Evolutionary conservation across 2,329 filamentous ascomycete species (phyloP).

Genomic region (Pyrenophora teres): DNA sequence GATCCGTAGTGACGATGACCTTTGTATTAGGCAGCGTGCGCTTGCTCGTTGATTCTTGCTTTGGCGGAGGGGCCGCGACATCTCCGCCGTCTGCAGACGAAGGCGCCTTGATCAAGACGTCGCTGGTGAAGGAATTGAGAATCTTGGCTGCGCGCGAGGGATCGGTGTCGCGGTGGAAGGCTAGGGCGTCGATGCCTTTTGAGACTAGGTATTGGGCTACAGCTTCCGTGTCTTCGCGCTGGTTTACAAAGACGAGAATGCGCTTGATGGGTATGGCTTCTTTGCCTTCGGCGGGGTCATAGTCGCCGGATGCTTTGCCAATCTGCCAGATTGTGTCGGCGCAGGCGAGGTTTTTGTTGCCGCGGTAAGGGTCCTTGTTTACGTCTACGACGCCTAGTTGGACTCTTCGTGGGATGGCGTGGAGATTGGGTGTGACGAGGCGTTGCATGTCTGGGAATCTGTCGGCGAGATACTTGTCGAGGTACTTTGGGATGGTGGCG

Average conservation of each 20-base stretch:
- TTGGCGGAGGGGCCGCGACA: neutral
- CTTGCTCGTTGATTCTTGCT: constrained; percentile 14
- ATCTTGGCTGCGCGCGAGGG: constrained; percentile 78
- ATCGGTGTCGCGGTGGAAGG: constrained; percentile 81
- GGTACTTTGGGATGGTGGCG: constrained; percentile 87
- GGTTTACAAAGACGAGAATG: constrained; percentile 95
- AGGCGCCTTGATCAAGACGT: constrained; percentile 5
- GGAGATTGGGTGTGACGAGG: constrained; percentile 91
- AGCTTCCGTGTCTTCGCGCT: constrained; percentile 84
- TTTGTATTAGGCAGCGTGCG: constrained; percentile 74
- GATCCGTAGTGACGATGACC: constrained; percentile 91
- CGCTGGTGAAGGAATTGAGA: constrained; percentile 68
- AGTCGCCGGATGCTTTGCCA: constrained; percentile 69
- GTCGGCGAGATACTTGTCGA: constrained; percentile 82
- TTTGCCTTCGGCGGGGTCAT: constrained; percentile 50
- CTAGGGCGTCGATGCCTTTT: constrained; percentile 87
- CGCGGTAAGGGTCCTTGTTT: constrained; percentile 87
- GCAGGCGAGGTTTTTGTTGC: constrained; percentile 91
- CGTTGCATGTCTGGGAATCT: constrained; percentile 83
- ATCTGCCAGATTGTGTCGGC: constrained; percentile 95
- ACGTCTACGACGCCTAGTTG: constrained; percentile 93
- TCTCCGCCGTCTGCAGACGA: neutral
- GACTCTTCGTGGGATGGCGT: constrained; percentile 92
- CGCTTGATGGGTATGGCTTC: constrained; percentile 72
- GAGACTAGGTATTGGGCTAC: constrained; percentile 76